Percentiles rank a stretch among this genome's conserved stretches.
phyloP scores from a whole-genome alignment of 73 alveolate species.

The Breviolum minutum region DNA sequence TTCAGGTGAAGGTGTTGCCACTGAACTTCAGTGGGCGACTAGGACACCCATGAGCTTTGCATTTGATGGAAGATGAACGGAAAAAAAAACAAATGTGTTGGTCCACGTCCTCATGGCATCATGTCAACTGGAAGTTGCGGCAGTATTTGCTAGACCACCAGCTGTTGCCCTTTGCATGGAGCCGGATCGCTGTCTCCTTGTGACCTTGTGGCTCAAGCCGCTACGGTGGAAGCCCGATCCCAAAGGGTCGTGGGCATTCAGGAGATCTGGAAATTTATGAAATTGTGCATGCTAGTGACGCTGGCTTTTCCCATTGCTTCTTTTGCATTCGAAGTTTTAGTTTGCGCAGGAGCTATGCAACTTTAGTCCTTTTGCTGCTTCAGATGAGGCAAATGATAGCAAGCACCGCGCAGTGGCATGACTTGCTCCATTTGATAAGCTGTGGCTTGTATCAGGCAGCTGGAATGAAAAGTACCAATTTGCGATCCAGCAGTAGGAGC shows the following conservation, averaged over 20 bases:
- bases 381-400: not conserved
- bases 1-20: not conserved
- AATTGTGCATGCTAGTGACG: not conserved
- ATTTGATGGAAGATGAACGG: not conserved
- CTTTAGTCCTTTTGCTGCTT: not conserved
- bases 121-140: too few relatives aligned
- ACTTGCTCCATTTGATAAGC: not conserved
- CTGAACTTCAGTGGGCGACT: constrained; percentile 28
- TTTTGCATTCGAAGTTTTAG: too few relatives aligned
- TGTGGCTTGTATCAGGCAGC: not conserved
- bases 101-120: too few relatives aligned
- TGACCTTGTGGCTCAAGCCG: constrained; percentile 17
- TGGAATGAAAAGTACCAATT: constrained; percentile 28
- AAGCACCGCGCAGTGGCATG: not conserved
- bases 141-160: too few relatives aligned
- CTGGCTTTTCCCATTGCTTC: too few relatives aligned
- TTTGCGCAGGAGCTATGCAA: constrained; percentile 31
- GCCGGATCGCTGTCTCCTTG: not conserved
- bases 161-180: not conserved
- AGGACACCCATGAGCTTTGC: constrained; percentile 43
- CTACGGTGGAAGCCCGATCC: constrained; percentile 19
- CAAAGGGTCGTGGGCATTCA: not conserved
- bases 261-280: not conserved
- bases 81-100: not conserved
- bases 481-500: constrained; percentile 50